Conservation (phyloP, 1,284 basidiomycete genomes). For the Wallemia hederae region DNA sequence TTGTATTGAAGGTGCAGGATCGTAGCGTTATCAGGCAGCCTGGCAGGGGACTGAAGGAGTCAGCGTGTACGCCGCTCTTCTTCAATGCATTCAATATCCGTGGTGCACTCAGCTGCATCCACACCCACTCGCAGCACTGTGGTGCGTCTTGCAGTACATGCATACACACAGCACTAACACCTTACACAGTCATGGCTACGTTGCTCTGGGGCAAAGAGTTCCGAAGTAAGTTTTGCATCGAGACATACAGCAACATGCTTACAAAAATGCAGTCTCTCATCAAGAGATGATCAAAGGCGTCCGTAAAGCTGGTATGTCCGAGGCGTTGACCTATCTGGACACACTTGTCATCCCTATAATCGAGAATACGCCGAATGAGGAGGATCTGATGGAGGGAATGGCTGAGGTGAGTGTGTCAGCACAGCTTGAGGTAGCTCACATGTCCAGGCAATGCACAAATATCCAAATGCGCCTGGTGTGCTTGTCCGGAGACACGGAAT, state of each 20-base stretch:
- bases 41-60: slow-evolving; percentile 29
- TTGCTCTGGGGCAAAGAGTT: neutral
- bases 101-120: slow-evolving; percentile 49
- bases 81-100: slow-evolving; percentile 61
- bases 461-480: slow-evolving; percentile 46
- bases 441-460: slow-evolving; percentile 35
- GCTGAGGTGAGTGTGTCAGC: slow-evolving; percentile 20
- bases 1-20: slow-evolving; percentile 29
- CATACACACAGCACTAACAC: neutral
- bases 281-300: slow-evolving; percentile 76
- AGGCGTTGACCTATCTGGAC: slow-evolving; percentile 45
- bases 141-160: slow-evolving; percentile 9
- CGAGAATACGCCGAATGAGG: slow-evolving; percentile 59
- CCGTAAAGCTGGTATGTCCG: slow-evolving; percentile 37
- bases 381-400: slow-evolving; percentile 60
- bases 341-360: slow-evolving; percentile 63
- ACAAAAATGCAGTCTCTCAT: slow-evolving; percentile 34
- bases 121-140: slow-evolving; percentile 59
- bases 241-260: slow-evolving; percentile 24
- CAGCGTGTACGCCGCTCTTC: slow-evolving; percentile 61
- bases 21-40: neutral
- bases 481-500: slow-evolving; percentile 54
- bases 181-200: neutral
- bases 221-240: slow-evolving; percentile 21
- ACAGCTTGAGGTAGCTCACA: neutral